phyloP scores from a whole-genome alignment of 2,329 filamentous ascomycete species.

The Aspergillus spinulosporus region DNA sequence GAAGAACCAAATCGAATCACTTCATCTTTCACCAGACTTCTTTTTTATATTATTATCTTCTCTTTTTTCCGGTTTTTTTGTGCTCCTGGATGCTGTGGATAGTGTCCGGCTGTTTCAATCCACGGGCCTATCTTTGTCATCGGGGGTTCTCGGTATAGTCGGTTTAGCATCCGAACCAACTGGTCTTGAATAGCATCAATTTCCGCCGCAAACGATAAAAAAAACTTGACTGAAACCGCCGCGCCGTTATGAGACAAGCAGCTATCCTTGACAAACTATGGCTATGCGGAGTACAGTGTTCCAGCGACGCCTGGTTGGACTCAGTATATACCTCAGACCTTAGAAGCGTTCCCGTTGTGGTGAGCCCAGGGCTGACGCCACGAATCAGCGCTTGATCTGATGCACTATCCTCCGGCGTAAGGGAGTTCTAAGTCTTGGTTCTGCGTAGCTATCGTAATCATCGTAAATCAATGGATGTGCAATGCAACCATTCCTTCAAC shows the following conservation, averaged over 20 bases:
- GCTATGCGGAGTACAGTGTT: constrained; percentile 19
- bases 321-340: constrained; percentile 11
- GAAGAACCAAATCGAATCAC: constrained; percentile 5
- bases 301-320: constrained; percentile 11
- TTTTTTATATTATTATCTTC: not conserved
- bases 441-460: not conserved
- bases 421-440: not conserved
- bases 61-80: no score
- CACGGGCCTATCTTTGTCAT: not conserved
- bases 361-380: constrained; percentile 4
- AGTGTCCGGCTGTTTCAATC: not conserved
- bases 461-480: not conserved
- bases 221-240: not conserved
- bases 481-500: constrained; percentile 12
- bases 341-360: not conserved
- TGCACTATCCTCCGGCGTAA: constrained; percentile 7
- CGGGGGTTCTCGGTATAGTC: not conserved
- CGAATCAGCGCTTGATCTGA: constrained; percentile 8
- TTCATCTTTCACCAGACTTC: not conserved
- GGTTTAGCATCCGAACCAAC: constrained; percentile 3
- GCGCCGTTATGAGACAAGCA: constrained; percentile 13
- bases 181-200: not conserved
- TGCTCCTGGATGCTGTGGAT: not conserved
- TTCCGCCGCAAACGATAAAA: not conserved
- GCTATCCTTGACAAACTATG: not conserved